Evolutionary conservation across 108 stramenopile species (phyloP).

Genomic region (Fistulifera pelliculosa): DNA sequence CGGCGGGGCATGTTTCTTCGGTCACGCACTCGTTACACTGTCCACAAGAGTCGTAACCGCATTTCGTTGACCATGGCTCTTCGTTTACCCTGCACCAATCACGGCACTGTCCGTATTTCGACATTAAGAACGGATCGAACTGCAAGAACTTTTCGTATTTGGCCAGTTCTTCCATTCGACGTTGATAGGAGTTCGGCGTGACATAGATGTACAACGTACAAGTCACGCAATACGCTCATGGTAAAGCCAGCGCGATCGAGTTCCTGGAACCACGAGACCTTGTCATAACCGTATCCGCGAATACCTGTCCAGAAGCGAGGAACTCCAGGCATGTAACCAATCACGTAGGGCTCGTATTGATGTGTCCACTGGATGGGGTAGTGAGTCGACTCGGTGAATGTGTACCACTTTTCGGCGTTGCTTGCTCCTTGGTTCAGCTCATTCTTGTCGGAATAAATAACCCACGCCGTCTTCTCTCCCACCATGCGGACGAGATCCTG

Average conservation of each 20-base stretch:
- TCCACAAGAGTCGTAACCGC: too few relatives aligned
- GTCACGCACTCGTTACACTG: too few relatives aligned
- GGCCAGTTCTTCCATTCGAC: too few relatives aligned
- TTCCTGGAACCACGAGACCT: slow-evolving; percentile 14
- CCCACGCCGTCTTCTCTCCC: neutral
- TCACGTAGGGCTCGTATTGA: slow-evolving; percentile 26
- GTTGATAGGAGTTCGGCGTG: slow-evolving; percentile 5
- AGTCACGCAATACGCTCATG: slow-evolving; percentile 12
- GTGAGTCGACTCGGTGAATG: neutral
- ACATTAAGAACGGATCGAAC: too few relatives aligned
- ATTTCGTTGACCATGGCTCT: too few relatives aligned
- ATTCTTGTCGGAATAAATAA: neutral
- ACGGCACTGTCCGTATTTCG: too few relatives aligned
- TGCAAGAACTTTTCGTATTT: too few relatives aligned
- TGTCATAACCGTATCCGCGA: slow-evolving; percentile 15
- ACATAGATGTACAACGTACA: slow-evolving; percentile 16
- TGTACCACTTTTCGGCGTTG: neutral
- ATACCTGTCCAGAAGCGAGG: slow-evolving; percentile 20
- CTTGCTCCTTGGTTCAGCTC: neutral
- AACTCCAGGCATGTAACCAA: slow-evolving; percentile 18
- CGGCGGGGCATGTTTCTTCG: too few relatives aligned
- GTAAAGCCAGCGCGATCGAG: slow-evolving; percentile 11
- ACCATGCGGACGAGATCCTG: slow-evolving; percentile 8
- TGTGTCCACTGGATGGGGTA: slow-evolving; percentile 10
- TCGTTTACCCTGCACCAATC: too few relatives aligned